Base-by-base conservation (phyloP, 1,284 basidiomycete genomes). In the Inonotus hispidus region DNA sequence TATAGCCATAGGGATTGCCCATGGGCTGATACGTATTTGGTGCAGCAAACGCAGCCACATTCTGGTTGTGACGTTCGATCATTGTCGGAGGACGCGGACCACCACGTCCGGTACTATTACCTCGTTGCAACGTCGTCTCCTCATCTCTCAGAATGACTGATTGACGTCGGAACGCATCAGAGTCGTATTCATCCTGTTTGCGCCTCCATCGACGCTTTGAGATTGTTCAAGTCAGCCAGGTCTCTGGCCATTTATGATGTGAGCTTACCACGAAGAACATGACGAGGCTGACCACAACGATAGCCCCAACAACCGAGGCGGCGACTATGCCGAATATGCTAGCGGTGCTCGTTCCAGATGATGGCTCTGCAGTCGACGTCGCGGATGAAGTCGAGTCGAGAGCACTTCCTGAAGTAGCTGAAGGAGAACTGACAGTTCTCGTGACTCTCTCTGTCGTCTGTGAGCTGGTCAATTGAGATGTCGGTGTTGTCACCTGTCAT, bases 91-190 rank as follows among this genome's bases (percentile, higher is more conserved):
- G 80, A 43, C 79, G 77, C 46, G 79, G 79, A 61, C 78, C 79
- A 66, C 69, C 74, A 43, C 41, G 41, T 14, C 71, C 73, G 57
- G 75, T 74, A 57, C 72, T 73, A n/a, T 56, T 60, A 13, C 57
- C 57, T n/a, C 67, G 62, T 10, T 60, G 71, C 71, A 55, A 50
- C 19, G 58, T 43, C 27, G 75, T 73, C 8, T 76, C 75, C 45
- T 85, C 84, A 56, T 82, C 75, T 6, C 81, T 71, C 14, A 87
- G 70, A 19, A 83, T 69, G n/a, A 79, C 79, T 13, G 85, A 87
- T 59, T 85, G 82, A 61, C 78, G 77, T 59, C 80, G 79, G 76
- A 87, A 86, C 2, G 76, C 75, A 38, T 73, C 70, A 0, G 82
- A 71, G 63, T 81, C 77, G 71, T 86, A 88, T 3, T 72, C 71